A percentile compares a stretch with the other conserved stretches of the same genome.
Conservation (phyloP, 495 filamentous ascomycete species). For the Ramalina peruviana region DNA sequence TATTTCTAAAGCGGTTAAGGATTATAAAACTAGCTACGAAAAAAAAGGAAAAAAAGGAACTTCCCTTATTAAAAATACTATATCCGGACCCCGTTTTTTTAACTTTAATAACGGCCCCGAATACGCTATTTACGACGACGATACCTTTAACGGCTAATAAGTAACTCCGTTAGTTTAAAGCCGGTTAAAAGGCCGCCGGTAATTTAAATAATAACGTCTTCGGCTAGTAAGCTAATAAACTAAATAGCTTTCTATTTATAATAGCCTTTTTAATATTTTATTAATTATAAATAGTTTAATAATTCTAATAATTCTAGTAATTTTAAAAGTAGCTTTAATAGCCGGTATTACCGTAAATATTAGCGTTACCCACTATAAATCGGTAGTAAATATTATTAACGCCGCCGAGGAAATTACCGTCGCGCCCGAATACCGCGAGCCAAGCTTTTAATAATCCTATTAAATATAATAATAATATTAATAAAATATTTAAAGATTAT, state of each 20-base stretch:
- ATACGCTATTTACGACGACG: background rate
- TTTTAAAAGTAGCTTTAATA: too few species aligned
- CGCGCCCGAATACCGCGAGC: too few species aligned
- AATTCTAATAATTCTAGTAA: background rate
- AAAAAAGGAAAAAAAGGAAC: background rate
- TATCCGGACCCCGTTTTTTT: too few species aligned
- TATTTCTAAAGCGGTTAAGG: background rate
- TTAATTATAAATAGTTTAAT: background rate
- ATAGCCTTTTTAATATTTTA: background rate
- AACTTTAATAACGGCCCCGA: background rate
- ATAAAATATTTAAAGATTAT: too few species aligned
- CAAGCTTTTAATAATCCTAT: too few species aligned
- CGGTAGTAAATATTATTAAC: too few species aligned
- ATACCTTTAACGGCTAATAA: background rate
- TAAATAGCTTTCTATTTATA: background rate
- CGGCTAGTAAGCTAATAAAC: background rate
- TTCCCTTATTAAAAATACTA: too few species aligned
- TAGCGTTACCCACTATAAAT: too few species aligned
- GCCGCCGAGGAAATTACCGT: too few species aligned
- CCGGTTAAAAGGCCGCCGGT: background rate
- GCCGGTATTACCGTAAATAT: too few species aligned
- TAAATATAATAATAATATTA: too few species aligned
- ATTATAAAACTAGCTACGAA: constrained; percentile 1
- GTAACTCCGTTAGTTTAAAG: background rate
- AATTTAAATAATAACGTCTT: background rate